These are phyloP conservation scores for Phytophthora parvispora DNA, from an alignment of 352 stramenopile species.

Conservation along the genomic window DNA sequence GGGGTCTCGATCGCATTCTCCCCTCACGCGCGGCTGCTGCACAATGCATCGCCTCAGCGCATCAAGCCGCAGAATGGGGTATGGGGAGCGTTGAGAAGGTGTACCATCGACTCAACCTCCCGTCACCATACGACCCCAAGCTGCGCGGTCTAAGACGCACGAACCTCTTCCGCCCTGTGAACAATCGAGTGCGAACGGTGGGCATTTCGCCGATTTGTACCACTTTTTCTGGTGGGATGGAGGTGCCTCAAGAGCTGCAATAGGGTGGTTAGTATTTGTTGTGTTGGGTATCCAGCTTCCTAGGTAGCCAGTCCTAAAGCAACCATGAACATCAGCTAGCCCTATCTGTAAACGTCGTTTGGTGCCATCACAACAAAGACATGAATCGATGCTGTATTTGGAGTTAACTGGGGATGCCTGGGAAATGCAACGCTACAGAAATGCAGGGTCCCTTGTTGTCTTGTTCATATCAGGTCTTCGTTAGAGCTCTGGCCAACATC, in stretches of 20 bases:
- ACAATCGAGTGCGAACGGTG: constrained; percentile 2
- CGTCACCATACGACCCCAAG: not conserved
- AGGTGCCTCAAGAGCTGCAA: not conserved
- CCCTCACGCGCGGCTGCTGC: not conserved
- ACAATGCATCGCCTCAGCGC: not conserved
- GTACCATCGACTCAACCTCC: not conserved
- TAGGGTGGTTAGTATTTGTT: not conserved
- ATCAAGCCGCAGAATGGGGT: not conserved
- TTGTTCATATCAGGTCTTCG: not conserved
- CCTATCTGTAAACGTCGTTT: not conserved
- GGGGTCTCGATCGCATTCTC: not conserved
- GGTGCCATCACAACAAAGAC: not conserved
- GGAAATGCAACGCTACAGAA: not conserved
- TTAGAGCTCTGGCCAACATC: not conserved
- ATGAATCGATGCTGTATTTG: not conserved
- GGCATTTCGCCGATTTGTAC: not conserved
- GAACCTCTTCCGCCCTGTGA: constrained; percentile 4
- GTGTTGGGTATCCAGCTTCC: not conserved
- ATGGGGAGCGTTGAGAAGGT: not conserved
- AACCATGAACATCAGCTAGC: not conserved
- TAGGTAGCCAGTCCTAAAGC: not conserved
- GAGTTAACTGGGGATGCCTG: not conserved
- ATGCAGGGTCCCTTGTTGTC: not conserved
- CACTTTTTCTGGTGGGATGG: not conserved
- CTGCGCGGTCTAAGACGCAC: not conserved